Base-by-base conservation (phyloP, 768 basidiomycete species). In the Tephrocybe sp. region DNA sequence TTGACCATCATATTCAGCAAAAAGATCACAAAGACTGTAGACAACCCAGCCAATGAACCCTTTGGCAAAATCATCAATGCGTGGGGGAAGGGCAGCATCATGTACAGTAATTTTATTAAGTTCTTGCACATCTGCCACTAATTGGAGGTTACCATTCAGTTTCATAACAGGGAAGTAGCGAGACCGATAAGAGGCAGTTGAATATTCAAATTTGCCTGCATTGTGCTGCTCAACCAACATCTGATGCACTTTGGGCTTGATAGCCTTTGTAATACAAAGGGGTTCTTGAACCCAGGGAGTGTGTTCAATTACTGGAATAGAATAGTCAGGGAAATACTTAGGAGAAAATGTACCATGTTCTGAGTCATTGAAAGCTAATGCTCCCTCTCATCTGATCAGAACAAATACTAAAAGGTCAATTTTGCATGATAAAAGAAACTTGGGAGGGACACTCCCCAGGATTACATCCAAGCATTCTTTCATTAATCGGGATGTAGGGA, bases 221-320 rank as follows among this genome's bases (percentile, higher is more conserved):
- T 42, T 41, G 1, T 56, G 31, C n/a, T 65, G 54, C 0, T 53
- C 44, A 0, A 27, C 24, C 2, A 71, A 45, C n/a, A 68, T 55
- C 2, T 60, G 36, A 1, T 52, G 26, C 1, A 72, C 59, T 1
- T 49, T 44, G 1, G 55, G 46, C 25, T 57, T 56, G 1, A 60
- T 58, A 3, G 62, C 64, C n/a, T 57, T 60, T 0, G 67, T 65
- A 22, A 64, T 55, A 1, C 41, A 52, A 19, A 70, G 66, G 0
- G 65, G 65, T 3, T 55, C 51, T 21, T 53, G 45, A 7, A 61
- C 50, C 70, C 70, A 73, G 0, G 69, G 70, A 0, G 47, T 60
- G 40, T 72, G 70, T 44, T 64, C 61, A 2, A 71, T 67, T 6
- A 58, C 51, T 0, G 66, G 64, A 18, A 70, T 63, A 16, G 62